Evolutionary conservation across 768 basidiomycete genomes (phyloP), one percentile per base, ranked within the genome.

Genomic region (Kondoa subrosea): DNA sequence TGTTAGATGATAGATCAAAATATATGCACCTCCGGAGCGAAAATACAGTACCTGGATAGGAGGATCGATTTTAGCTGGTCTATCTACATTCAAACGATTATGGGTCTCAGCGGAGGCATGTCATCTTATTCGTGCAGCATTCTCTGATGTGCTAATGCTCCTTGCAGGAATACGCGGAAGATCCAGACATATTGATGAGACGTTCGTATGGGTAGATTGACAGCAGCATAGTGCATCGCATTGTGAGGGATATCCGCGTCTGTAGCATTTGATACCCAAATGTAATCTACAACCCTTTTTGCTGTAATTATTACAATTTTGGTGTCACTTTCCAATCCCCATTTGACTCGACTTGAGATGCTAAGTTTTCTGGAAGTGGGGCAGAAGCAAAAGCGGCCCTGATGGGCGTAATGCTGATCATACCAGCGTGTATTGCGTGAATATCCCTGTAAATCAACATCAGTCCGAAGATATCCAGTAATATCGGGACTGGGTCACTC

Each of bases 31-130:
- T 25, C 95, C 95, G n/a, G 95, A 99, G 78, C 85, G 95, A 72
- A 99, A 97, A 78, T 93, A 93, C 78, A 90, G 89, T 34, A 91
- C 89, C 59, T 92, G 89, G 89, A 91, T 91, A 34, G 65, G 95
- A 65, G 95, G 95, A 3, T 92, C 89, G 67, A 99, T 99, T 76
- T 79, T 99, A 65, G 93, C 93, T 63, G 92, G 92, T 50, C 77
- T 99, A 70, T 91, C 85, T 72, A 95, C 95, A 34, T 99, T 99
- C 83, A 96, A 93, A 80, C 95, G 95, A 91, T 97, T 99, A 93
- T 99, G 95, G 93, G 90, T 99, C 64, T 92, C 91, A 59, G 91
- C 92, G 50, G 93, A 99, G 78, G 95, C 97, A 78, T 97, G 96
- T 8, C 25, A 25, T 15, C 30, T 26, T 27, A 27, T 14, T 27